phyloP scores from a whole-genome alignment of 306 rosid species.

The Prosopis cineraria region DNA sequence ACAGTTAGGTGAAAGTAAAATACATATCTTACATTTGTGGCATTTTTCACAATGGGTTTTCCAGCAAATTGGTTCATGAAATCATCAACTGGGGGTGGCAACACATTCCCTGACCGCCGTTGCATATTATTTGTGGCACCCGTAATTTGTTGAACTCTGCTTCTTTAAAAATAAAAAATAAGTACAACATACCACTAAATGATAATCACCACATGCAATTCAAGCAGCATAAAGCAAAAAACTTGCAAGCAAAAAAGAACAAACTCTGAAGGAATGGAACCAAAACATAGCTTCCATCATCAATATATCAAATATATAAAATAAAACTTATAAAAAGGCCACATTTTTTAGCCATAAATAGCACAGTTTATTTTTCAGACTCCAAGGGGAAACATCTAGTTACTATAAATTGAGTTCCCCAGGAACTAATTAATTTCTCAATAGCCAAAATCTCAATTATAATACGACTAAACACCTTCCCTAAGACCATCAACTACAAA shows the following conservation, averaged over 20 bases:
- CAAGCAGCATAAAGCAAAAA: conserved; percentile 17
- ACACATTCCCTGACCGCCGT: conserved; percentile 74
- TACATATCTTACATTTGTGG: conserved; percentile 66
- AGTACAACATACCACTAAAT: conserved; percentile 41
- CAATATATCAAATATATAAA: not conserved
- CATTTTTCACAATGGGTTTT: conserved; percentile 63
- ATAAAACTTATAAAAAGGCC: not conserved
- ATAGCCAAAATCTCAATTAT: not conserved
- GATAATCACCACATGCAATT: conserved; percentile 30
- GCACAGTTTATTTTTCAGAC: not conserved
- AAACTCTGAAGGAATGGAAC: not conserved
- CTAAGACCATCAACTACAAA: not conserved
- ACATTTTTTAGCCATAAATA: not conserved
- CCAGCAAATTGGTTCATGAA: conserved; percentile 50
- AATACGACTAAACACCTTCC: not conserved
- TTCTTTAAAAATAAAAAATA: conserved; percentile 64
- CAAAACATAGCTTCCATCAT: not conserved
- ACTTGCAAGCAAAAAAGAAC: not conserved
- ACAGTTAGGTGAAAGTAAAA: not conserved
- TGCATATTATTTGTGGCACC: conserved; percentile 72
- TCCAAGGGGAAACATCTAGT: not conserved
- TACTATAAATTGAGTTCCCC: conserved; percentile 10
- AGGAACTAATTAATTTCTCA: not conserved
- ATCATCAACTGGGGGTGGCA: conserved; percentile 89
- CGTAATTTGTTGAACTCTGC: conserved; percentile 91